Evolutionary conservation across 2,329 filamentous ascomycete species (phyloP), one percentile per base, ranked within the genome.

Genomic region (Diaporthe citriasiana): DNA sequence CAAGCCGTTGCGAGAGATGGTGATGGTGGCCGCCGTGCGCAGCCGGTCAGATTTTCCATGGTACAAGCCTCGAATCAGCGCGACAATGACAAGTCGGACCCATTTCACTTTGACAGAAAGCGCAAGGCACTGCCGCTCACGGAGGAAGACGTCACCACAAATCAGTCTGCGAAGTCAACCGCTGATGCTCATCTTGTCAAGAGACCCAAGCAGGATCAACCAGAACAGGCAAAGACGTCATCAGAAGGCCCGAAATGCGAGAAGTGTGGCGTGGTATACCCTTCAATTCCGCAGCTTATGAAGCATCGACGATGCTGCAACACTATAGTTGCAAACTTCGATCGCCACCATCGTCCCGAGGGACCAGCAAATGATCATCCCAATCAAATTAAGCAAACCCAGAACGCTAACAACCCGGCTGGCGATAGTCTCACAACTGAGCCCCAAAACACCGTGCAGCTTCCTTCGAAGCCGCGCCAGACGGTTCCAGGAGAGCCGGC

Each of bases 71-170:
- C 25, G 25, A 47, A 13, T 0, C 59, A 7, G 17, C 27, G 47
- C 0, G 1, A 1, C 2, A 3, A n/a, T n/a, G 33, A 1, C 17
- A 2, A 33, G 25, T 6, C 13, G 0, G 15, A 27, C 38, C 0
- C 4, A n/a, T n/a, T 12, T 3, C 25, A 5, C 17, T 3, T 33
- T 4, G 15, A 12, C 0, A 69, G 22, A 8, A 69, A 55, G 50
- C 33, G 47, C 0, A 69, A 69, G 65, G 47, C 22, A 22, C 13
- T 8, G 4, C 35, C 57, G 38, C 38, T 6, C 33, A 8, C 25
- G 2, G 17, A 12, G 15, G 66, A 47, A 33, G 51, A 57, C 1
- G 1, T 9, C 9, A 19, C 25, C 12, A 45, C 4, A 8, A 19
- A 30, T 7, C n/a, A 15, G 38, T 15, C 33, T 55, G 22, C 12